phyloP scores from a whole-genome alignment of 1,284 basidiomycete genomes.

The Boletus nobilissimus region DNA sequence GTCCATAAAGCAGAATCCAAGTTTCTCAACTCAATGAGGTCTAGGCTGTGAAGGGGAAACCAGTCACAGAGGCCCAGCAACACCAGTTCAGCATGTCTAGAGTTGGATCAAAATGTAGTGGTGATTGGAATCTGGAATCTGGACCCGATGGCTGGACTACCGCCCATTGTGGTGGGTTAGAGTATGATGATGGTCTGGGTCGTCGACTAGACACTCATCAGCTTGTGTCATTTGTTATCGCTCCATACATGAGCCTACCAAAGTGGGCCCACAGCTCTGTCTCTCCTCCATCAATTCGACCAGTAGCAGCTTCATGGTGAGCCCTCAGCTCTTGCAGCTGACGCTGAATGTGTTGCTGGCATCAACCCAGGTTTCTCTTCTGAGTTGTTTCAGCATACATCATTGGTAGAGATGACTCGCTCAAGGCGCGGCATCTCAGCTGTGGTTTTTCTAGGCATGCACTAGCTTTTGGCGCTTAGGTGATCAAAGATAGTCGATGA shows the following conservation, averaged over 20 bases:
- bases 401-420: too few species aligned
- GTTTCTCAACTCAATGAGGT: conserved; percentile 29
- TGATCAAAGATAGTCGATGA: too few species aligned
- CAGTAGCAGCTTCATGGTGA: conserved; percentile 70
- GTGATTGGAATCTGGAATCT: conserved; percentile 66
- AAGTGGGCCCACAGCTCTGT: conserved; percentile 67
- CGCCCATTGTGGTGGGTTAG: too few species aligned
- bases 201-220: too few species aligned
- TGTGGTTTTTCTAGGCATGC: too few species aligned
- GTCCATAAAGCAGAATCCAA: conserved; percentile 74
- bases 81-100: conserved; percentile 70
- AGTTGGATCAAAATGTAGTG: conserved; percentile 90
- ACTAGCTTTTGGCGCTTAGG: too few species aligned
- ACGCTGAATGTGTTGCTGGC: background rate
- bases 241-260: conserved; percentile 74
- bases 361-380: conserved; percentile 79
- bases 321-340: conserved; percentile 10
- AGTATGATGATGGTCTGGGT: too few species aligned
- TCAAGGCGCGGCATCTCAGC: too few species aligned
- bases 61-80: conserved; percentile 65
- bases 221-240: conserved; percentile 77
- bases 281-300: conserved; percentile 62
- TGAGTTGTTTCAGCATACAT: conserved; percentile 90
- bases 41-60: conserved; percentile 79
- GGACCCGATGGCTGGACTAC: too few species aligned